A percentile compares a stretch with the other conserved stretches of the same genome.
These are phyloP conservation scores for Dictyostelium citrinum DNA, from an alignment of 78 protist species.

Conservation along the genomic window DNA sequence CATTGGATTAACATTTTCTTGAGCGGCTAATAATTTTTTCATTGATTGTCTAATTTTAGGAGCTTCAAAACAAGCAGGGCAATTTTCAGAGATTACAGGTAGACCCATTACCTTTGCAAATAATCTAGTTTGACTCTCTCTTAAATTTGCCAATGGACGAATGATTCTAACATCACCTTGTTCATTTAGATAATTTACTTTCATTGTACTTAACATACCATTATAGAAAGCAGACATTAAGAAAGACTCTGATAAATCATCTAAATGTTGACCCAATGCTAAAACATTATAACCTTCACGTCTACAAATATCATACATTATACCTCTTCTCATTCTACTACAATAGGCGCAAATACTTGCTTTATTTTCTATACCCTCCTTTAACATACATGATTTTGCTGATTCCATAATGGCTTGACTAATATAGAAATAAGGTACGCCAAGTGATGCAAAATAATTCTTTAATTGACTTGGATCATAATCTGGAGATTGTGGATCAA, in stretches of 20 bases:
- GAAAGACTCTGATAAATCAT: slow-evolving; percentile 89
- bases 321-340: slow-evolving; percentile 82
- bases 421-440: slow-evolving; percentile 65
- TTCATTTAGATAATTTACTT: slow-evolving; percentile 54
- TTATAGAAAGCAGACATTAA: slow-evolving; percentile 86
- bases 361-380: neutral
- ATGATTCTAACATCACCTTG: slow-evolving; percentile 90
- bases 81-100: slow-evolving; percentile 90
- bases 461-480: slow-evolving; percentile 91
- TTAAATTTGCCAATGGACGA: slow-evolving; percentile 84
- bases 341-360: slow-evolving; percentile 49
- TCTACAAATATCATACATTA: slow-evolving; percentile 82
- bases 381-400: slow-evolving; percentile 1
- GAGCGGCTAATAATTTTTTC: slow-evolving; percentile 50
- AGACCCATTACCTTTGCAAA: slow-evolving; percentile 77
- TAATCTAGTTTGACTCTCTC: slow-evolving; percentile 75
- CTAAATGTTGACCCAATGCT: slow-evolving; percentile 89
- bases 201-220: slow-evolving; percentile 84
- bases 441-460: slow-evolving; percentile 24
- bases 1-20: slow-evolving; percentile 36
- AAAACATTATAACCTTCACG: slow-evolving; percentile 89
- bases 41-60: slow-evolving; percentile 90
- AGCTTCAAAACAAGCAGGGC: slow-evolving; percentile 93
- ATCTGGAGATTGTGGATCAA: slow-evolving; percentile 90
- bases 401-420: neutral